phyloP scores from a whole-genome alignment of 805 yeast species.

The Kurtzmaniella cleridarum region DNA sequence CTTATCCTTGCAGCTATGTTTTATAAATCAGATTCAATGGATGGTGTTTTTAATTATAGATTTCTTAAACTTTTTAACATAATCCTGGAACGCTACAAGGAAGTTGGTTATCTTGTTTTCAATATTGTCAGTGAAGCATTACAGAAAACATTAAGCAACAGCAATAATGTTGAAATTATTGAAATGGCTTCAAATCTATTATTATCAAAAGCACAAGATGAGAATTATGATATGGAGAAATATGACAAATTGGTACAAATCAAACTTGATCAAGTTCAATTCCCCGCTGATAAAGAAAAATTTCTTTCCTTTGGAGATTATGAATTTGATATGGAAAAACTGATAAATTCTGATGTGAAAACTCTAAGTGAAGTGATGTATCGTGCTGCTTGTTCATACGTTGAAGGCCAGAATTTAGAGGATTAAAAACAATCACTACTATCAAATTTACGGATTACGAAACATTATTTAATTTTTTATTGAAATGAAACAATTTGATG shows the following conservation, averaged over 20 bases:
- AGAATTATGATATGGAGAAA: conserved; percentile 5
- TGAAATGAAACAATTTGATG: conserved; percentile 3
- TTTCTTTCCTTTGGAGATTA: neutral
- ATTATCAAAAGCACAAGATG: conserved; percentile 12
- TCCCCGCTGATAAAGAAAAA: neutral
- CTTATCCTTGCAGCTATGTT: conserved; percentile 26
- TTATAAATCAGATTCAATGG: conserved; percentile 23
- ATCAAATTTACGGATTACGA: too few species aligned
- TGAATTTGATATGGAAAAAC: neutral
- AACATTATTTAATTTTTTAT: conserved; percentile 2
- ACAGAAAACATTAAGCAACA: conserved; percentile 20
- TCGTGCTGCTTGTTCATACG: conserved; percentile 29
- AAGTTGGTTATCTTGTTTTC: conserved; percentile 20
- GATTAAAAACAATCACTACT: conserved; percentile 18
- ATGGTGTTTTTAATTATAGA: conserved; percentile 20
- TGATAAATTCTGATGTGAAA: conserved; percentile 11
- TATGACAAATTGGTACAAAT: conserved; percentile 9
- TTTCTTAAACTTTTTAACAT: conserved; percentile 25
- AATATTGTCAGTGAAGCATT: conserved; percentile 26
- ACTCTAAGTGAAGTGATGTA: conserved; percentile 29
- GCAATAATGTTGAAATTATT: conserved; percentile 21
- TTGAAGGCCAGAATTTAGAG: conserved; percentile 32
- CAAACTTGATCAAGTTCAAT: neutral
- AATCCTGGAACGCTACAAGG: conserved; percentile 16
- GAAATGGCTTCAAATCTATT: conserved; percentile 24